Base-by-base conservation (phyloP, 768 basidiomycete species). In the Clitopilus passeckerianus region DNA sequence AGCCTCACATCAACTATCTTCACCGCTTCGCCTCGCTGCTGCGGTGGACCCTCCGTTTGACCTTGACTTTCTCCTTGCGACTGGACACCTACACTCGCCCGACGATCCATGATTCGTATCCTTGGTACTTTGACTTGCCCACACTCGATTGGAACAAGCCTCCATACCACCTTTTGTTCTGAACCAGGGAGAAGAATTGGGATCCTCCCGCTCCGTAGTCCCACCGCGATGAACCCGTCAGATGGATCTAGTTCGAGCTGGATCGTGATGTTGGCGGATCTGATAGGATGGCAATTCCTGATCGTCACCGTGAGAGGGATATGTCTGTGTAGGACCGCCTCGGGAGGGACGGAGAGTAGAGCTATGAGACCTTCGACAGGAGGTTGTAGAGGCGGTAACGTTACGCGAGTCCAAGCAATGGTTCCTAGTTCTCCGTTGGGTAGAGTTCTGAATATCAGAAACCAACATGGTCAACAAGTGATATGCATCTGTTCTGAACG, bases 201-300 rank as follows among this genome's bases (percentile, higher is more conserved):
- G 8, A 93, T 63, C 9, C 86, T 81, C 2, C 85, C 84, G 54
- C 76, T 82, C 53, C 91, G 77, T 34, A 90, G 68, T 0, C 95
- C 95, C 2, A 91, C 83, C 44, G 94, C 83, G 15, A 95, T 84
- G 70, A 97, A 96, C n/a, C 80, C 78, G 43, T 91, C 91, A 12
- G 80, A 72, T 0, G 73, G 61, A 15, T 88, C 86, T 1, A 85
- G 79, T 57, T 96, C 93, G 27, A 95, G 77, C 34, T 87, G 83
- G 8, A 94, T 79, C 10, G 83, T 76, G 34, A 95, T 71, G 62
- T 86, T 86, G 0, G 89, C 88, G 1, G 91, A 83, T 34, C 86
- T 81, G 7, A 76, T 75, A 2, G 81, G 77, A 60, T 87, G 80
- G 58, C 82, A 73, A 69, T 92, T 92, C 67, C 93, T 84, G 60